These are phyloP conservation scores for Metschnikowia lachancei DNA, from an alignment of 805 yeast species.

Conservation along the genomic window DNA sequence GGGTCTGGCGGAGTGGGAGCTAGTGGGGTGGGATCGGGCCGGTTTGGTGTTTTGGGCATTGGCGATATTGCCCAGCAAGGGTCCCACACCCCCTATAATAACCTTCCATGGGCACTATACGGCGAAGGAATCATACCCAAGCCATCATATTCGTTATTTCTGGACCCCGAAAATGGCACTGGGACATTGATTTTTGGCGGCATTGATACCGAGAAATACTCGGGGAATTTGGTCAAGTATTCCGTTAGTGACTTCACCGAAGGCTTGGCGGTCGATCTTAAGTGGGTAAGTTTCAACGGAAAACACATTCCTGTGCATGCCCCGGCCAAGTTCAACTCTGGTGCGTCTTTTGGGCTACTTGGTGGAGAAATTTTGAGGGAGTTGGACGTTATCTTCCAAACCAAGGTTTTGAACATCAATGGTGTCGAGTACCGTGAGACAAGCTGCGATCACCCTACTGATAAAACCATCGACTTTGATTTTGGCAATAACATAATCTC, in stretches of 20 bases:
- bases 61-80: conserved; percentile 9
- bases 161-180: conserved; percentile 37
- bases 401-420: conserved; percentile 1
- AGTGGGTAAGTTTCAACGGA: conserved; percentile 4
- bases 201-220: conserved; percentile 40
- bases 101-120: conserved; percentile 62
- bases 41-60: conserved; percentile 14
- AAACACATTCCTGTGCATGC: background rate
- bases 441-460: conserved; percentile 16
- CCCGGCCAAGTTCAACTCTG: conserved; percentile 14
- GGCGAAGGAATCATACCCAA: conserved; percentile 53
- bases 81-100: conserved; percentile 22
- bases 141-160: conserved; percentile 59
- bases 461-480: conserved; percentile 11
- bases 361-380: conserved; percentile 9
- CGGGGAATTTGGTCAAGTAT: conserved; percentile 12
- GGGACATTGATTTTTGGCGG: conserved; percentile 44
- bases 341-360: conserved; percentile 12
- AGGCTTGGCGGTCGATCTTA: conserved; percentile 9
- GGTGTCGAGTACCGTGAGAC: conserved; percentile 9
- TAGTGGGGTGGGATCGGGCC: too few relatives aligned
- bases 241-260: background rate
- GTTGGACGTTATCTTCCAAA: conserved; percentile 11
- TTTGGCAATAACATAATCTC: conserved; percentile 12
- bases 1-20: too few relatives aligned